Base-by-base conservation (phyloP, 768 basidiomycete species). In the Kwoniella bestiolae region DNA sequence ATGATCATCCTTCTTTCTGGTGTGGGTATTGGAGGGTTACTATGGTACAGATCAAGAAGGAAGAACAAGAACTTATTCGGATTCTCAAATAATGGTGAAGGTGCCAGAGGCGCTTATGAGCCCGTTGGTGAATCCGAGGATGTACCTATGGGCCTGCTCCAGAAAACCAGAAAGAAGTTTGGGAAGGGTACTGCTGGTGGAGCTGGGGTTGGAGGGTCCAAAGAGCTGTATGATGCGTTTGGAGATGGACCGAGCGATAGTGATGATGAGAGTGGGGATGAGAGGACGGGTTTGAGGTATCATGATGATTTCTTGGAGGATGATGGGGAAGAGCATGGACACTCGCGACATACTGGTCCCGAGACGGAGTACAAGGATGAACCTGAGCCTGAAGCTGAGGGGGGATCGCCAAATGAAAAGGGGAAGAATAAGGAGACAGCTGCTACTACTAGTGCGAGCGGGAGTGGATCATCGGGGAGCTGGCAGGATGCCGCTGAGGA, bases 221-320 rank as follows among this genome's bases (percentile, higher is more conserved):
- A 90, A 82, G 95, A 97, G 81, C 78, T 99, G 67, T 98, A 97
- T 74, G 94, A 98, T 81, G 94, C 95, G 18, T 98, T 98, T 82
- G 93, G 92, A 35, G 92, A 93, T 60, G 93, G 92, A 66, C 90
- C 91, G 49, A 90, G 79, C n/a, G 75, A 76, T 56, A 78, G 89
- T 16, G 88, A 90, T 63, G 75, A 64, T 16, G 77, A 76, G 32
- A 77, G 72, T n/a, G 77, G 75, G 3, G 87, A 91, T 73, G 93
- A 94, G 76, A 85, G 85, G 68, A 88, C 88, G 0, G 86, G 85
- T 31, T 82, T 94, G 56, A 84, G 85, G 2, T 89, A 89, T 81
- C 91, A 93, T 78, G 87, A 90, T 35, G 90, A 87, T 29, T 92
- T 92, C 82, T 81, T 92, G 75, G 90, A 91, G 26, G 92, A 93